Percentiles rank a stretch among this genome's conserved stretches.
phyloP scores from a whole-genome alignment of 2,329 filamentous ascomycete genomes.

The Phialophora macrospora region DNA sequence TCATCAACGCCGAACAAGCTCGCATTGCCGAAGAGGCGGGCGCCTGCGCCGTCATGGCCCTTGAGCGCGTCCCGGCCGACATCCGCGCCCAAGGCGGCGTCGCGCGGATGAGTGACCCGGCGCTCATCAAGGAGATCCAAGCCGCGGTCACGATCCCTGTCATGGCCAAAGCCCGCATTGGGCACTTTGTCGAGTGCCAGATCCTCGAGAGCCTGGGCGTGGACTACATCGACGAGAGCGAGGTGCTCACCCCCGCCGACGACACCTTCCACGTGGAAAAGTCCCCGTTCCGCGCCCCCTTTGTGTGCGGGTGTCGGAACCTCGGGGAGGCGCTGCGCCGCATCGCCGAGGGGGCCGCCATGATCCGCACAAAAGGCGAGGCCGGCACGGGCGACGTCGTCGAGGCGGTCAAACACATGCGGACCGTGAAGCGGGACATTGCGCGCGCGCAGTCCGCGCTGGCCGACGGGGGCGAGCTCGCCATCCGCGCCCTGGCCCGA shows the following conservation, averaged over 20 bases:
- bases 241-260: conserved; percentile 95
- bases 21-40: conserved; percentile 97
- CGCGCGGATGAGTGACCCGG: conserved; percentile 93
- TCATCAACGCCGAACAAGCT: conserved; percentile 88
- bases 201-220: conserved; percentile 94
- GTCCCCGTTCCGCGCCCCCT: conserved; percentile 78
- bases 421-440: conserved; percentile 84
- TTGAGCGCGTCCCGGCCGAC: conserved; percentile 95
- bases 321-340: conserved; percentile 89
- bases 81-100: conserved; percentile 92
- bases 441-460: conserved; percentile 67
- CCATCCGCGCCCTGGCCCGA: conserved; percentile 78
- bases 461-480: conserved; percentile 61
- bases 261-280: conserved; percentile 91
- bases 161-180: conserved; percentile 98
- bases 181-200: conserved; percentile 97
- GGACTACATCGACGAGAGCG: conserved; percentile 98
- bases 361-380: conserved; percentile 99
- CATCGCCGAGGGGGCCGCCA: conserved; percentile 91
- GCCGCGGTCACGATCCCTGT: conserved; percentile 93
- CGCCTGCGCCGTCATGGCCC: conserved; percentile 95
- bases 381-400: conserved; percentile 96
- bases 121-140: conserved; percentile 96
- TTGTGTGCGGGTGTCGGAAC: conserved; percentile 95
- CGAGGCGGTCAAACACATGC: conserved; percentile 95